Base-by-base conservation (phyloP, 192 early-diverging fungal species). In the Backusella psychrophila region DNA sequence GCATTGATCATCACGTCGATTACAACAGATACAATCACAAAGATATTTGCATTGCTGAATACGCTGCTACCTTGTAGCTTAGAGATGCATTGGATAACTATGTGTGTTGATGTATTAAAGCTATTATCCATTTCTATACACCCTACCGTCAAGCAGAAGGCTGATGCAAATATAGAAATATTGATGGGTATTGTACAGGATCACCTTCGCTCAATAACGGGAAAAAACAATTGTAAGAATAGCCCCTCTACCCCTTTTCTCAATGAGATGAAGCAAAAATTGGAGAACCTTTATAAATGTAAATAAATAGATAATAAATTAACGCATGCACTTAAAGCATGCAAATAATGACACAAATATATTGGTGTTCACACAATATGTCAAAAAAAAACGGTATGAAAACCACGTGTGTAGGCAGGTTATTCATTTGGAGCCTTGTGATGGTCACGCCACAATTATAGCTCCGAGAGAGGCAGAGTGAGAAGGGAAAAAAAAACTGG, bases 1-100 rank as follows among this genome's bases (percentile, higher is more conserved):
- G 73, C 78, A 0, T 31, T 75, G 5, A 53, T 71, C 6, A 75
- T 80, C 21, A 74, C 75, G 6, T 75, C 78, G 23, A 80, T 80
- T 39, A 39, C 44, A 23, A 75, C 65, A 12, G 78, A 80, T 34
- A 69, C 78, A 46, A 72, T 80, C 23, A 53, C 69, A 8, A 74
- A 74, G 23, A 59, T 75, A 12, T 49, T 31, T 31, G 44, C 67
- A 29, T 59, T 71, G 4, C 69, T 80, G 3, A 36, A 71, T 17
- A 17, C n/a, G 3, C 68, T 68, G 3, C n/a, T 39, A n/a, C 74
- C 78, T 36, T 80, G 78, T 66, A 72, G 68, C n/a, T 14, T 80
- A 2, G 78, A 80, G n/a, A 26, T 63, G 23, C 73, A 80, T 23
- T 71, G 69, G 69, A 3, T 80, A 11, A 74, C 56, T 6, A 49